phyloP scores from a whole-genome alignment of 2,329 filamentous ascomycete species.

The Sordariomycetes sp. region DNA sequence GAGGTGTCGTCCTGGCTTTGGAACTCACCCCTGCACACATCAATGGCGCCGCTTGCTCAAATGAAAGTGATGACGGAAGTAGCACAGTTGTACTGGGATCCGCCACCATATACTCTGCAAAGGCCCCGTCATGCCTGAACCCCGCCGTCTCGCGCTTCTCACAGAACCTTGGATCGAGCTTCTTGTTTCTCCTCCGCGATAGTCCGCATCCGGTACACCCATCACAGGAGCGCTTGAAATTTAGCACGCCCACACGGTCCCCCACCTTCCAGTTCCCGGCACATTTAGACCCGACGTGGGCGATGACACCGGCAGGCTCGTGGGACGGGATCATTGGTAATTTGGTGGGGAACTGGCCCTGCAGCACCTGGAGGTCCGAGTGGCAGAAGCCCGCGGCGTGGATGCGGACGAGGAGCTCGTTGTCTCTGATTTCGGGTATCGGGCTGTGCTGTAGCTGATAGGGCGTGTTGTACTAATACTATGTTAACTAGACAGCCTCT shows the following conservation, averaged over 20 bases:
- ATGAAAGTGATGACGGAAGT: conserved; percentile 14
- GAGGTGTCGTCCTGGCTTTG: no score
- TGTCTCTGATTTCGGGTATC: conserved; percentile 11
- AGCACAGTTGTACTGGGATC: conserved; percentile 15
- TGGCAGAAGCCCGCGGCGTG: conserved; percentile 22
- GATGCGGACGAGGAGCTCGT: conserved; percentile 17
- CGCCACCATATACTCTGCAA: conserved; percentile 18
- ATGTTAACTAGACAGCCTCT: background rate
- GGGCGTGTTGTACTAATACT: conserved; percentile 14
- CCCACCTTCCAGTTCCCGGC: conserved; percentile 13
- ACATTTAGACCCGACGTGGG: conserved; percentile 12
- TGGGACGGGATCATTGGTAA: conserved; percentile 19
- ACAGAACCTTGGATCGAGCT: conserved; percentile 17
- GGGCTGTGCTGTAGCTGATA: conserved; percentile 12
- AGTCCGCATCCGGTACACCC: conserved; percentile 15
- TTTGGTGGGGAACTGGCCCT: conserved; percentile 16
- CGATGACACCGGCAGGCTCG: conserved; percentile 19
- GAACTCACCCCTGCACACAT: conserved; percentile 19
- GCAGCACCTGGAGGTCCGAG: conserved; percentile 20
- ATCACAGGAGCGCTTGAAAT: conserved; percentile 18
- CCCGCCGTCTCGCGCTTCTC: conserved; percentile 17
- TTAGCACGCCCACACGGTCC: conserved; percentile 20
- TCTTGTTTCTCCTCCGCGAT: conserved; percentile 6
- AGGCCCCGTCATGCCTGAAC: conserved; percentile 19
- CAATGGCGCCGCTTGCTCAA: conserved; percentile 20